Percentiles rank a stretch among this genome's conserved stretches.
phyloP scores from a whole-genome alignment of 805 yeast genomes.

The Wickerhamiella alocasiicola region DNA sequence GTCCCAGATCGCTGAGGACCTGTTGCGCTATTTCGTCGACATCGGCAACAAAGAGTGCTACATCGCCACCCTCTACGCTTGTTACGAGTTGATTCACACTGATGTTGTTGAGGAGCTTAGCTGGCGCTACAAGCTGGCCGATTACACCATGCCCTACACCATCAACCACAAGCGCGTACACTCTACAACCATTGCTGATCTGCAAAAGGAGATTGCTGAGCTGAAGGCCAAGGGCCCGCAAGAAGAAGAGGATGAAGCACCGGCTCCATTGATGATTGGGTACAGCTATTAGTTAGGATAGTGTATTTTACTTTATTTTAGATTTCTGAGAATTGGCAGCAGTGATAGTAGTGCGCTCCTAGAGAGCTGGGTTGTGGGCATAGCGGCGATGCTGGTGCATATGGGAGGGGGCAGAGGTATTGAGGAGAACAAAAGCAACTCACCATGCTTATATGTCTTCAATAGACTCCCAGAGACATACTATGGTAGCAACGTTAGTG shows the following conservation, averaged over 20 bases:
- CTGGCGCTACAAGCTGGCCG: constrained; percentile 77
- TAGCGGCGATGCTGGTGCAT: too few relatives aligned
- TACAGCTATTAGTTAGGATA: constrained; percentile 22
- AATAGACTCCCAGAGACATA: too few relatives aligned
- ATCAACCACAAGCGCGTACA: constrained; percentile 77
- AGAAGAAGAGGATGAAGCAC: constrained; percentile 44
- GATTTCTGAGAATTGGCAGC: too few relatives aligned
- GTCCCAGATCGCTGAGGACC: constrained; percentile 74
- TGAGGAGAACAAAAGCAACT: too few relatives aligned
- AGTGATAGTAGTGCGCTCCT: too few relatives aligned
- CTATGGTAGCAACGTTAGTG: too few relatives aligned
- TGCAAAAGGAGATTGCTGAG: constrained; percentile 56
- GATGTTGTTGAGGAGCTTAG: constrained; percentile 82
- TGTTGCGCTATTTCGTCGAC: constrained; percentile 83
- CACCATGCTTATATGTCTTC: too few relatives aligned
- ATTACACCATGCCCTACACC: constrained; percentile 83
- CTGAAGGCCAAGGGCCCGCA: constrained; percentile 43
- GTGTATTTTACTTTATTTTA: too few relatives aligned
- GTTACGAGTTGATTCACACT: constrained; percentile 65
- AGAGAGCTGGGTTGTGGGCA: too few relatives aligned
- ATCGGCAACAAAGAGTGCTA: constrained; percentile 94
- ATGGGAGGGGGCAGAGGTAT: too few relatives aligned
- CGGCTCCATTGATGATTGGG: constrained; percentile 53
- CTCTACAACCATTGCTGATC: constrained; percentile 47
- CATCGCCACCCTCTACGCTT: constrained; percentile 75